These are phyloP conservation scores for Silene latifolia DNA, from an alignment of 148 eudicot genomes.

Conservation along the genomic window DNA sequence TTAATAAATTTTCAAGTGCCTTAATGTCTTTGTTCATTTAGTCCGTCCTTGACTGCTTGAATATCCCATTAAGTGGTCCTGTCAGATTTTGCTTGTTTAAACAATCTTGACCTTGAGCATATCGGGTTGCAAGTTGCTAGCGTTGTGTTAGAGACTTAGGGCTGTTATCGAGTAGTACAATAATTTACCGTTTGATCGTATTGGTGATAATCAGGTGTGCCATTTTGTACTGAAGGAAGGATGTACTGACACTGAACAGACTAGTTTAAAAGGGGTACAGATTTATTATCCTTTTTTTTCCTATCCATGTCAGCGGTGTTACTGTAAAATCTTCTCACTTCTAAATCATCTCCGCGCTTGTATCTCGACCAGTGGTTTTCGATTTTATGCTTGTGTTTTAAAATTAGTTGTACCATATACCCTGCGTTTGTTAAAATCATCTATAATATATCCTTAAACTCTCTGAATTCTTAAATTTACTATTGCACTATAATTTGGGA, in stretches of 20 bases:
- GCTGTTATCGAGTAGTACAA: not conserved
- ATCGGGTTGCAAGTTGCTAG: not conserved
- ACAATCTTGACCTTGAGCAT: not conserved
- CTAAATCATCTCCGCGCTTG: not conserved
- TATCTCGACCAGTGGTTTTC: no score
- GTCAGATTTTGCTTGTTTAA: no score
- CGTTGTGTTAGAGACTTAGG: not conserved
- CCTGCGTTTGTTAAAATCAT: no score
- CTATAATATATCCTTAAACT: no score
- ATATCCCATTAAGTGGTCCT: no score
- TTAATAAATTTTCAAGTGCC: not conserved
- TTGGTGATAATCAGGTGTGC: slow-evolving; percentile 44
- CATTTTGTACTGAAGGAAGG: slow-evolving; percentile 69
- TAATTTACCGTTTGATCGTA: slow-evolving; percentile 8
- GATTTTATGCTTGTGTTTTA: no score
- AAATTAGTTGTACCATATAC: no score
- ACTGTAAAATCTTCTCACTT: not conserved
- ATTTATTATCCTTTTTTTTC: not conserved
- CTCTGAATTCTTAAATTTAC: no score
- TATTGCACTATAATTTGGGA: no score
- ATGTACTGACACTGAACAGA: slow-evolving; percentile 41
- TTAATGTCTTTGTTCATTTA: not conserved
- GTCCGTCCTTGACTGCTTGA: not conserved
- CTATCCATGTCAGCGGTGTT: not conserved
- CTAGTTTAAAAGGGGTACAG: slow-evolving; percentile 60